Evolutionary conservation across 2,329 filamentous ascomycete genomes (phyloP).

Genomic region (Trichoderma koningii): DNA sequence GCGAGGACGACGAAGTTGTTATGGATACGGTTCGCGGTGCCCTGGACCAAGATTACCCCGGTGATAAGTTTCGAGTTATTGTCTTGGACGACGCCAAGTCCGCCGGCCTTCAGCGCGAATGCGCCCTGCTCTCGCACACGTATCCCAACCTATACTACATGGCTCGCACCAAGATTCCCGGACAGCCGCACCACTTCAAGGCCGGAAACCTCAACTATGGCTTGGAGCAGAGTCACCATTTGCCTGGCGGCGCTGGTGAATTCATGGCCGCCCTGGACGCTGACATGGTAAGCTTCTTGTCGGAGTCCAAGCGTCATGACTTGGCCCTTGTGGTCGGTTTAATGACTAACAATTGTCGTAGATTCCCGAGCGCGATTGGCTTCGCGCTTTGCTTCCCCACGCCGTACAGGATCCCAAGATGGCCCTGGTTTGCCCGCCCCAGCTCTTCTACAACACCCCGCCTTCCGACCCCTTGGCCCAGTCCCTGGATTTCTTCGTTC

Average conservation of each 20-base stretch:
- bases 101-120: conserved; percentile 44
- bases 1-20: conserved; percentile 58
- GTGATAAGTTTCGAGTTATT: conserved; percentile 54
- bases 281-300: conserved; percentile 55
- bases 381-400: conserved; percentile 61
- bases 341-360: conserved; percentile 29
- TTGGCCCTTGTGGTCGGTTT: not conserved
- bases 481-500: conserved; percentile 60
- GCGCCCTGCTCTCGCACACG: conserved; percentile 42
- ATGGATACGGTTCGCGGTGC: conserved; percentile 60
- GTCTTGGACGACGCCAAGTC: conserved; percentile 58
- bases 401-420: conserved; percentile 58
- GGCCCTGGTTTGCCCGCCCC: conserved; percentile 61
- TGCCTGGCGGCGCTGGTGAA: conserved; percentile 57
- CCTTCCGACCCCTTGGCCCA: conserved; percentile 59
- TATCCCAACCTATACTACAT: conserved; percentile 57
- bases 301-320: not conserved
- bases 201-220: conserved; percentile 66
- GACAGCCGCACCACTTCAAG: conserved; percentile 60
- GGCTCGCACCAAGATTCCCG: conserved; percentile 52
- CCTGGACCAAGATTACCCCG: conserved; percentile 57
- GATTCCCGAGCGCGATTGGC: conserved; percentile 63
- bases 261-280: conserved; percentile 66
- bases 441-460: conserved; percentile 66
- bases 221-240: conserved; percentile 50